Conservation (phyloP, 139 green algal species). For the Prasinococcaceae sp. region DNA sequence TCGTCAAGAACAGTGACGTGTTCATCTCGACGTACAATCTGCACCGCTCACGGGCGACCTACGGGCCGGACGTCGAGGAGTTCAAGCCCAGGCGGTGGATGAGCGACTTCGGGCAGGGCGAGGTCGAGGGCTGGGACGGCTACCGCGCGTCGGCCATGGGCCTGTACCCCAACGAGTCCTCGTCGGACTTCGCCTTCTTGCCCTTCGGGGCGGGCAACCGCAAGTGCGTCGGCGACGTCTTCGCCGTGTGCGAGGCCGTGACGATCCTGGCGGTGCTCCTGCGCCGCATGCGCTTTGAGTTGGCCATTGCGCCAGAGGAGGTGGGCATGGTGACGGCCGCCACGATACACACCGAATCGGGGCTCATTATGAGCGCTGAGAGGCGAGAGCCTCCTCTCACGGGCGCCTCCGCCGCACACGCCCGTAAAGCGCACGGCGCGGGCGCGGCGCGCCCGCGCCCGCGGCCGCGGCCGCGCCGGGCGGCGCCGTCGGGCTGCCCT, state of each 20-base stretch:
- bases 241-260: slow-evolving; percentile 69
- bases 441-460: no score
- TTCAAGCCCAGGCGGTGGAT: slow-evolving; percentile 78
- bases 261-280: slow-evolving; percentile 66
- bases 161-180: slow-evolving; percentile 18
- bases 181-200: slow-evolving; percentile 54
- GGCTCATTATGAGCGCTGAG: no score
- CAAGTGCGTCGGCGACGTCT: slow-evolving; percentile 80
- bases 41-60: slow-evolving; percentile 48
- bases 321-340: slow-evolving; percentile 82
- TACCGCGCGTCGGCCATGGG: no score
- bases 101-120: not conserved
- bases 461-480: no score
- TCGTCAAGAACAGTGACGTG: slow-evolving; percentile 44
- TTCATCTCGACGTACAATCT: slow-evolving; percentile 86
- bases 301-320: slow-evolving; percentile 27
- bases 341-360: slow-evolving; percentile 93
- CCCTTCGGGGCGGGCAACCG: slow-evolving; percentile 61
- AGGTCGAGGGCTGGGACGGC: slow-evolving; percentile 40
- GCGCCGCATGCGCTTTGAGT: slow-evolving; percentile 60
- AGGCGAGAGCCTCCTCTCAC: no score
- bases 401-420: no score
- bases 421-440: no score
- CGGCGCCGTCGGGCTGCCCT: no score
- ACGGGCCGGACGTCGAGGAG: slow-evolving; percentile 60